These are phyloP conservation scores for Citrus inodora DNA, from an alignment of 345 rosid genomes.

Conservation along the genomic window DNA sequence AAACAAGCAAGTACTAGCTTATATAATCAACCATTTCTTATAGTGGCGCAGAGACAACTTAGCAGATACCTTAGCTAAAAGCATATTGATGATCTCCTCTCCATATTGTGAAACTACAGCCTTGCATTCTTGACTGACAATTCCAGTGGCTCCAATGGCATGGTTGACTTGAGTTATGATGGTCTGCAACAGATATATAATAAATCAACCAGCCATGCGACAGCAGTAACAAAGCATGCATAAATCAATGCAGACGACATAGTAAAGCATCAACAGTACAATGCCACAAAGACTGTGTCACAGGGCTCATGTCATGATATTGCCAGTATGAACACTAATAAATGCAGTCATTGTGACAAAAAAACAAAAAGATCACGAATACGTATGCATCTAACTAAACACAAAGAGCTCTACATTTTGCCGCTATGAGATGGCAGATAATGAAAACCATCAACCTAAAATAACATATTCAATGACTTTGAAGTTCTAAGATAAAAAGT, in stretches of 20 bases:
- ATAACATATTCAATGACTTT: neutral
- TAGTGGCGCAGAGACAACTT: neutral
- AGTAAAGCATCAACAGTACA: neutral
- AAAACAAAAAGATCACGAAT: neutral
- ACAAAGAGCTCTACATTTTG: neutral
- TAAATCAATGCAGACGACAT: neutral
- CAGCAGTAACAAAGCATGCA: neutral
- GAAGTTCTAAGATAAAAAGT: neutral
- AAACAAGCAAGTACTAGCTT: neutral
- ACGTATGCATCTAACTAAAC: neutral
- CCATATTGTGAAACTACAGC: conserved; percentile 59
- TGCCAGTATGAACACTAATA: neutral
- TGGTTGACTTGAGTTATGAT: conserved; percentile 58
- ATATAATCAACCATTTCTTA: neutral
- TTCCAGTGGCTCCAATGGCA: conserved; percentile 70
- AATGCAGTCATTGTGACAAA: neutral
- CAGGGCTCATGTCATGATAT: neutral
- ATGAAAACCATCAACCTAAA: neutral
- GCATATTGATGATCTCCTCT: conserved; percentile 47
- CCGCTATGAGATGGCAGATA: neutral
- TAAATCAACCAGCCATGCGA: neutral
- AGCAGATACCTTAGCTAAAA: conserved; percentile 40
- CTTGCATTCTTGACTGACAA: conserved; percentile 67
- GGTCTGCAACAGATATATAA: conserved; percentile 27
- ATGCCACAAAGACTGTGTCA: neutral